Evolutionary conservation across 1,139 yeast genomes (phyloP).

Genomic region (Kazachstania sp.): DNA sequence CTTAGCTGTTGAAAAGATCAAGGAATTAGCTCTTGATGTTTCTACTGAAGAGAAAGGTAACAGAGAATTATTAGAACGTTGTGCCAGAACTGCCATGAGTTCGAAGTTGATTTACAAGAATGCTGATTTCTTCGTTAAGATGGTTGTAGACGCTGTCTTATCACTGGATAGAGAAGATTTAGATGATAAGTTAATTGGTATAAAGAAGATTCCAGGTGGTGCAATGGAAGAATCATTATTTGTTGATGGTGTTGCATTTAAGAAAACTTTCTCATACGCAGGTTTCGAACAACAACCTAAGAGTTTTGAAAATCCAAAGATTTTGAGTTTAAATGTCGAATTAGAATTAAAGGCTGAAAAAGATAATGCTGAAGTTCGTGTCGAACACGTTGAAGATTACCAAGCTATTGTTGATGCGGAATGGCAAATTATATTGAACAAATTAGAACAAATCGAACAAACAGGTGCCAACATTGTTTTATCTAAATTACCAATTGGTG

Average conservation of each 20-base stretch:
- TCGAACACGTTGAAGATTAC: conserved; percentile 86
- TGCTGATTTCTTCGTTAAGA: conserved; percentile 80
- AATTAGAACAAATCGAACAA: conserved; percentile 70
- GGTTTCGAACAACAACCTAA: conserved; percentile 99
- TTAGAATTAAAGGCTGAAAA: conserved; percentile 95
- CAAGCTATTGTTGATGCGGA: conserved; percentile 97
- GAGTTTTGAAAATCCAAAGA: conserved; percentile 66
- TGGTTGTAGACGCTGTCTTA: conserved; percentile 94
- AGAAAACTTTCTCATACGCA: conserved; percentile 93
- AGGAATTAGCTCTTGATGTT: conserved; percentile 67
- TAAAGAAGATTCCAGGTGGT: conserved; percentile 94
- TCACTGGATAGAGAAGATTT: conserved; percentile 76
- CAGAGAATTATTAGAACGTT: conserved; percentile 73
- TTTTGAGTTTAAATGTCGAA: conserved; percentile 81
- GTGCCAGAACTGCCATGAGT: conserved; percentile 97
- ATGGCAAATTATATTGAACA: conserved; percentile 87
- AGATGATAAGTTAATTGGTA: conserved; percentile 86
- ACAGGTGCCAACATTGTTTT: conserved; percentile 91
- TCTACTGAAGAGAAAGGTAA: conserved; percentile 34
- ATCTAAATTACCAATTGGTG: conserved; percentile 95
- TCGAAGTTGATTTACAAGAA: conserved; percentile 86
- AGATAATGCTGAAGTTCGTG: conserved; percentile 98
- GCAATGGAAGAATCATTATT: conserved; percentile 88
- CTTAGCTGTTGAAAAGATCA: conserved; percentile 64
- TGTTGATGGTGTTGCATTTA: conserved; percentile 92